A percentile compares a stretch with the other conserved stretches of the same genome.
phyloP scores from a whole-genome alignment of 1,139 yeast genomes.

The Yamadazyma membranifaciens region DNA sequence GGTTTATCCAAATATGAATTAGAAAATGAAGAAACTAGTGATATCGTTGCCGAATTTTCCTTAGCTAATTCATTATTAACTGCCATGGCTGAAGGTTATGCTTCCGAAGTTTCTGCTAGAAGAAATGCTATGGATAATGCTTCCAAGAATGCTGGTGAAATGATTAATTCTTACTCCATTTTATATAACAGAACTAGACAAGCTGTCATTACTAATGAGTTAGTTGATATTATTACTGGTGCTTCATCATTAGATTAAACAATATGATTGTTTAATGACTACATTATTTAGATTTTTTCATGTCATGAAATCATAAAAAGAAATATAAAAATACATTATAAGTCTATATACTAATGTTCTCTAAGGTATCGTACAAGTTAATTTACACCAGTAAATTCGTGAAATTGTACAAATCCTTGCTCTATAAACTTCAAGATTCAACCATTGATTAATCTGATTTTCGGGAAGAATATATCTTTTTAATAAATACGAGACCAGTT shows the following conservation, averaged over 20 bases:
- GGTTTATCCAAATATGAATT: conserved; percentile 81
- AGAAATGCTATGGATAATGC: conserved; percentile 99
- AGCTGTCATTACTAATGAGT: conserved; percentile 99
- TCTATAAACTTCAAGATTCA: too few species aligned
- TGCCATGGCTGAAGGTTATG: conserved; percentile 97
- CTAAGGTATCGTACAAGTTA: neutral
- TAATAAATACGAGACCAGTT: conserved; percentile 60
- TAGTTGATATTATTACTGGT: conserved; percentile 99
- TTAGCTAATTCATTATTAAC: conserved; percentile 87
- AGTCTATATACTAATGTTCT: neutral
- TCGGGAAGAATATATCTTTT: conserved; percentile 54
- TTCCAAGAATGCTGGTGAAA: conserved; percentile 98
- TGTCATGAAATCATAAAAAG: neutral
- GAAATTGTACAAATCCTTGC: too few species aligned
- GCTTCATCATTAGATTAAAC: conserved; percentile 92
- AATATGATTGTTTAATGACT: neutral
- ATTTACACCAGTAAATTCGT: neutral
- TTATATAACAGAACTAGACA: conserved; percentile 99
- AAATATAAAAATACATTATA: conserved; percentile 3
- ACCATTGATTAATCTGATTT: conserved; percentile 47
- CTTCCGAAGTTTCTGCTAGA: conserved; percentile 97
- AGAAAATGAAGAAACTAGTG: conserved; percentile 68
- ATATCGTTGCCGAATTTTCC: conserved; percentile 77
- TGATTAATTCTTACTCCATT: conserved; percentile 94
- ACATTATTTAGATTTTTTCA: neutral